Conservation (phyloP, 768 basidiomycete species). For the Boletus tomentosulus region DNA sequence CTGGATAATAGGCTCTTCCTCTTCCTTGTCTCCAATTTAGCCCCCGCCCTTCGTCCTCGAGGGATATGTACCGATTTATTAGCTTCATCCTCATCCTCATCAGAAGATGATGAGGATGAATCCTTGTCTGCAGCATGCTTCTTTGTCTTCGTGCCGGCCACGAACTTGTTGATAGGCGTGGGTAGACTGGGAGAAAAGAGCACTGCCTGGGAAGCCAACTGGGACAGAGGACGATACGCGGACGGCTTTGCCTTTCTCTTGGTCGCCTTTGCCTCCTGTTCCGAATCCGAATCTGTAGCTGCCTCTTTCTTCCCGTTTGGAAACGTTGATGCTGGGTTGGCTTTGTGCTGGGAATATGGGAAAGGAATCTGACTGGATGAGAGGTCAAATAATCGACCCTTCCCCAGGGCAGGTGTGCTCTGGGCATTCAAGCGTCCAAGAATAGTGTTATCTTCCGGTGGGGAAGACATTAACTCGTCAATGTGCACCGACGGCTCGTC, state of each 20-base stretch:
- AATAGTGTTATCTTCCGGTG: background rate
- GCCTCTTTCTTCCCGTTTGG: slow-evolving; percentile 35
- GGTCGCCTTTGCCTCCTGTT: slow-evolving; percentile 8
- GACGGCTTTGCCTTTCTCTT: slow-evolving; percentile 19
- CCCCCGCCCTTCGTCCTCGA: slow-evolving; percentile 50
- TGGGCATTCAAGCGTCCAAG: slow-evolving; percentile 5
- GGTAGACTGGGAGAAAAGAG: slow-evolving; percentile 36
- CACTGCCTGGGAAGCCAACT: slow-evolving; percentile 39
- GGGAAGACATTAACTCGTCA: slow-evolving; percentile 34
- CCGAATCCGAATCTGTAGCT: slow-evolving; percentile 24
- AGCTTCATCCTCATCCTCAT: slow-evolving; percentile 33
- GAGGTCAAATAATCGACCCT: slow-evolving; percentile 44
- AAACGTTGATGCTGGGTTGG: slow-evolving; percentile 3
- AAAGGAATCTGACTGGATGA: slow-evolving; percentile 51
- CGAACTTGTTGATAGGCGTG: slow-evolving; percentile 30
- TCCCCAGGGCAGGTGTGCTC: slow-evolving; percentile 3
- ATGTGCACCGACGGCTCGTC: slow-evolving; percentile 23
- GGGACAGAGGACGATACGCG: slow-evolving; percentile 47
- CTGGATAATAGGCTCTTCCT: slow-evolving; percentile 16
- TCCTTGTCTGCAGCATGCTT: slow-evolving; percentile 10
- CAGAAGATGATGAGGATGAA: slow-evolving; percentile 40
- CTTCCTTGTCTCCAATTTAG: slow-evolving; percentile 23
- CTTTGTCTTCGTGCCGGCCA: slow-evolving; percentile 25
- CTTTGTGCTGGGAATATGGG: slow-evolving; percentile 48
- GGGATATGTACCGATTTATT: slow-evolving; percentile 56